Percentiles rank a stretch among this genome's conserved stretches.
Conservation (phyloP, 305 asterid genomes). For the Coffea humblotiana region DNA sequence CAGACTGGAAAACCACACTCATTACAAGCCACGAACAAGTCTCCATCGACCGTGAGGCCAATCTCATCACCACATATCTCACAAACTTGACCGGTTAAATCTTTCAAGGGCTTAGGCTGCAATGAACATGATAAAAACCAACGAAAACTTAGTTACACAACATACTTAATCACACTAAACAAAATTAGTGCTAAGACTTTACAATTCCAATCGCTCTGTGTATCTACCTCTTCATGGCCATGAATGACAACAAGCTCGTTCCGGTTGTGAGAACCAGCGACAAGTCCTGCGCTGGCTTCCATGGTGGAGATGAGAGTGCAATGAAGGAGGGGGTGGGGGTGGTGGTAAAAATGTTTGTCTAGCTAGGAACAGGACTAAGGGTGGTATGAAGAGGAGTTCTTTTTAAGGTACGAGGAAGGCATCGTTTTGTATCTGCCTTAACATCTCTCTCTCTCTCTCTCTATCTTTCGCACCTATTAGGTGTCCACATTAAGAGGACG, state of each 20-base stretch:
- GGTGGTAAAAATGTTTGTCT: slow-evolving; percentile 29
- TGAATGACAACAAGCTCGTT: slow-evolving; percentile 97
- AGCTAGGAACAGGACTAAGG: slow-evolving; percentile 12
- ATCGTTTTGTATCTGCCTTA: slow-evolving; percentile 25
- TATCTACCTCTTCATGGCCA: slow-evolving; percentile 91
- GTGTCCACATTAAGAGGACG: slow-evolving; percentile 32
- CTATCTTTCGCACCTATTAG: slow-evolving; percentile 44
- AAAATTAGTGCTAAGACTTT: background rate
- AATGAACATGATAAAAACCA: slow-evolving; percentile 10
- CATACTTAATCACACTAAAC: background rate
- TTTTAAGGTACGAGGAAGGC: slow-evolving; percentile 36
- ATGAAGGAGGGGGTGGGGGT: slow-evolving; percentile 12
- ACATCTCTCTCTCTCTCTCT: slow-evolving; percentile 13
- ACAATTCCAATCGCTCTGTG: slow-evolving; percentile 13
- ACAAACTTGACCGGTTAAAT: slow-evolving; percentile 91
- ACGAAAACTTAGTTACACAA: background rate
- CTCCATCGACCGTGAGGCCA: slow-evolving; percentile 88
- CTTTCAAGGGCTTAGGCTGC: slow-evolving; percentile 91
- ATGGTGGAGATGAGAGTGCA: slow-evolving; percentile 30
- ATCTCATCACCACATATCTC: slow-evolving; percentile 97
- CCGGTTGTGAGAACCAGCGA: slow-evolving; percentile 98
- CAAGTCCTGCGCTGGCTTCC: slow-evolving; percentile 99
- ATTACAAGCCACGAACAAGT: slow-evolving; percentile 90
- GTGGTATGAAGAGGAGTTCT: slow-evolving; percentile 39
- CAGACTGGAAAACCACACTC: slow-evolving; percentile 98